Percentiles rank a stretch among this genome's conserved stretches.
phyloP scores from a whole-genome alignment of 1,284 basidiomycete species.

The Irpex sp. region DNA sequence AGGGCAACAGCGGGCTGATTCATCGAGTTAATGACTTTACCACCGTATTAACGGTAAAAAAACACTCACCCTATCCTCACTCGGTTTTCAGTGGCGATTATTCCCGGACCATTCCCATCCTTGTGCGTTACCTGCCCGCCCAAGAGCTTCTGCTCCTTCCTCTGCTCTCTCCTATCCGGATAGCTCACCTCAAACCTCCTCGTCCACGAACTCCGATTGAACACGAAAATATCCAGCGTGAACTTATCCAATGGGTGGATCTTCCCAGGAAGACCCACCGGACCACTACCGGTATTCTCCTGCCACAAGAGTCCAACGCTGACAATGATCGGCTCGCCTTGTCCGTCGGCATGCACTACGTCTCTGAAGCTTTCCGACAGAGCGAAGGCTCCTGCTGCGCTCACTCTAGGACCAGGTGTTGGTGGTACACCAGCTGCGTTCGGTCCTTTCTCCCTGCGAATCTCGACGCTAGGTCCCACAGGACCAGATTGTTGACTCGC shows the following conservation, averaged over 20 bases:
- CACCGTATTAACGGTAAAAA: neutral
- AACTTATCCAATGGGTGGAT: slow-evolving; percentile 76
- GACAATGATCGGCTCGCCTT: slow-evolving; percentile 60
- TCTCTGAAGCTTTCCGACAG: slow-evolving; percentile 4
- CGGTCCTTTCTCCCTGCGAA: slow-evolving; percentile 49
- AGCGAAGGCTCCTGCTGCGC: slow-evolving; percentile 28
- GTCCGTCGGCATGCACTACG: slow-evolving; percentile 27
- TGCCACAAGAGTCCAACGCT: slow-evolving; percentile 62
- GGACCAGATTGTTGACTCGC: slow-evolving; percentile 35
- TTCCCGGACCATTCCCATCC: slow-evolving; percentile 38
- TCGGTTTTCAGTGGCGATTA: slow-evolving; percentile 78
- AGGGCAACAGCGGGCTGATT: slow-evolving; percentile 70
- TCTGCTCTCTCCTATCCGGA: slow-evolving; percentile 49
- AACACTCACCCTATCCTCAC: slow-evolving; percentile 73
- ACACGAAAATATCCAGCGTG: slow-evolving; percentile 84
- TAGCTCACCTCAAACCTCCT: slow-evolving; percentile 75
- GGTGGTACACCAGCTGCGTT: slow-evolving; percentile 38
- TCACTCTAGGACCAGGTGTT: slow-evolving; percentile 53
- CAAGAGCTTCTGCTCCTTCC: slow-evolving; percentile 32
- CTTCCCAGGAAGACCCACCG: slow-evolving; percentile 30
- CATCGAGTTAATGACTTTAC: neutral
- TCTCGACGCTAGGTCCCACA: slow-evolving; percentile 60
- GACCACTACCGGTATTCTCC: slow-evolving; percentile 15
- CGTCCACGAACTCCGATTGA: slow-evolving; percentile 78
- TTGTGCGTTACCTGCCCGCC: slow-evolving; percentile 6